Evolutionary conservation across 352 stramenopile genomes (phyloP).

Genomic region (Phytophthora pseudosyringae): DNA sequence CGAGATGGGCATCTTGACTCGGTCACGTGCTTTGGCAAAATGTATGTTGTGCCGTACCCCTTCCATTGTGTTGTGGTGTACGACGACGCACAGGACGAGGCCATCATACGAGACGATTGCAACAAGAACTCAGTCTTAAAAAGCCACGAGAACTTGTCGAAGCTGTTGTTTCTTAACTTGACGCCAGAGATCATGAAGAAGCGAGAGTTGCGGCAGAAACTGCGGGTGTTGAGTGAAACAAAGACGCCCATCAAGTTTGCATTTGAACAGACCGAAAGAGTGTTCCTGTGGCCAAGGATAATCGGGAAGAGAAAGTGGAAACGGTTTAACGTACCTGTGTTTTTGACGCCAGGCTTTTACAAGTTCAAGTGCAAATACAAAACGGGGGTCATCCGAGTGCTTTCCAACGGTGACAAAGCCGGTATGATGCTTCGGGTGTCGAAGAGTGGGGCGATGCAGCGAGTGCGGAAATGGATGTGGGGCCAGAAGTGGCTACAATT

Average conservation of each 20-base stretch:
- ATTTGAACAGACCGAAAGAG: background rate
- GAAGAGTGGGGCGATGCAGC: background rate
- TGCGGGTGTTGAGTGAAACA: background rate
- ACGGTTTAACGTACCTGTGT: background rate
- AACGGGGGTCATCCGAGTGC: background rate
- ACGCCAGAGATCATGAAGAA: background rate
- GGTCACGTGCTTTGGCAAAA: background rate
- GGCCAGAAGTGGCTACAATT: background rate
- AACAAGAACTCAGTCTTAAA: background rate
- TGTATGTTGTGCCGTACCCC: slow-evolving; percentile 1
- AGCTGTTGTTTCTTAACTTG: background rate
- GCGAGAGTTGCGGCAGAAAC: background rate
- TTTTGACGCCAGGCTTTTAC: background rate
- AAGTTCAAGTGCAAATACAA: slow-evolving; percentile 3
- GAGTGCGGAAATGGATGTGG: background rate
- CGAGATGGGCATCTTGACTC: background rate
- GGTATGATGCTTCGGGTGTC: background rate
- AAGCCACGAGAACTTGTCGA: slow-evolving; percentile 1
- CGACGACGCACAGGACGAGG: background rate
- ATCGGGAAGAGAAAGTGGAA: background rate
- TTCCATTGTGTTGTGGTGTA: slow-evolving; percentile 1
- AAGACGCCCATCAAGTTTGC: background rate
- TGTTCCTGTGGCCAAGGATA: background rate
- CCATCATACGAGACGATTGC: background rate
- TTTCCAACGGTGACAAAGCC: background rate